Evolutionary conservation across 305 asterid genomes (phyloP).

Genomic region (Rubia peregrina): DNA sequence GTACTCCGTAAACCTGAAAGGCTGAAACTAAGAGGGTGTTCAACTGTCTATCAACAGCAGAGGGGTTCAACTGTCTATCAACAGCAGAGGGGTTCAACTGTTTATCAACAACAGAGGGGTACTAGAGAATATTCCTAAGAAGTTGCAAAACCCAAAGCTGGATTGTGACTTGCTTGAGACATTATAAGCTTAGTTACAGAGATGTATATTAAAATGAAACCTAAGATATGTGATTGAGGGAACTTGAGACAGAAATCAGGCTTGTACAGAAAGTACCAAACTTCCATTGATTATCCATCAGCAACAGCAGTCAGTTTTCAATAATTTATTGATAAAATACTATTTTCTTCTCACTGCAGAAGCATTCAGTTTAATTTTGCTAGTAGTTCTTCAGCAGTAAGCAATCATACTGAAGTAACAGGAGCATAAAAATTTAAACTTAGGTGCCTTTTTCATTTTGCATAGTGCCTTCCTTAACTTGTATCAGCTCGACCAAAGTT

Average conservation of each 20-base stretch:
- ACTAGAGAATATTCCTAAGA: too few relatives aligned
- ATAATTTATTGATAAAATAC: not conserved
- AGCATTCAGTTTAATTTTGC: not conserved
- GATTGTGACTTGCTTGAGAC: not conserved
- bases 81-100: not conserved
- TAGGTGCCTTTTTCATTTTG: not conserved
- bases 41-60: not conserved
- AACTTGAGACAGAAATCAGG: too few relatives aligned
- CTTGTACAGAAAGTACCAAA: not conserved
- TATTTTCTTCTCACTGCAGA: not conserved
- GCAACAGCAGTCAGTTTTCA: not conserved
- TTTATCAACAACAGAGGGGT: not conserved
- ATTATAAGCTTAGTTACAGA: not conserved
- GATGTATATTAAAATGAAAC: not conserved
- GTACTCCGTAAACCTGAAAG: not conserved
- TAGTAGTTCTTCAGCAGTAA: not conserved
- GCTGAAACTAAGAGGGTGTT: not conserved
- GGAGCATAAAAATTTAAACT: not conserved
- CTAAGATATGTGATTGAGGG: not conserved
- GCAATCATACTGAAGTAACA: not conserved
- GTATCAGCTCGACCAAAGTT: not conserved
- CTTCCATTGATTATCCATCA: not conserved
- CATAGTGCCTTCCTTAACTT: not conserved
- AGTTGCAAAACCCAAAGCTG: conserved; percentile 2
- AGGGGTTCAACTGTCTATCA: too few relatives aligned